A percentile compares a stretch with the other conserved stretches of the same genome.
These are phyloP conservation scores for Pseudozyma tsukubaensis DNA, from an alignment of 1,284 basidiomycete species.

Conservation along the genomic window DNA sequence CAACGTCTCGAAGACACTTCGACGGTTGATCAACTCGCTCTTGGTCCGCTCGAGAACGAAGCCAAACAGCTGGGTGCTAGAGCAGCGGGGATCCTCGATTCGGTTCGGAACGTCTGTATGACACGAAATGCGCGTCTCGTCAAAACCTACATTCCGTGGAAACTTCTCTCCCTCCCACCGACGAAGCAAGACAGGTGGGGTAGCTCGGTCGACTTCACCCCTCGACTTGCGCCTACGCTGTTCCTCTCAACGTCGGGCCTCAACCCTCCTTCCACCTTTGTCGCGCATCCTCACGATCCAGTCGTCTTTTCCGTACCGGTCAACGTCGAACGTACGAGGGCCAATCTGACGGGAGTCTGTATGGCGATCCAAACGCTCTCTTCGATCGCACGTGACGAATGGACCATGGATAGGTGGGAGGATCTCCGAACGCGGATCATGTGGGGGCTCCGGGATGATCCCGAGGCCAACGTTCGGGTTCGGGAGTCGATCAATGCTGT, in stretches of 20 bases:
- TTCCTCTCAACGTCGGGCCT: constrained; percentile 42
- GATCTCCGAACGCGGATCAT: constrained; percentile 60
- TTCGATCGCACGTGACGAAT: constrained; percentile 61
- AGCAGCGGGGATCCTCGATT: constrained; percentile 49
- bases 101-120: constrained; percentile 47
- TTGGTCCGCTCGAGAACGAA: constrained; percentile 46
- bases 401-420: constrained; percentile 49
- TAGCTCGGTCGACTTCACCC: constrained; percentile 29
- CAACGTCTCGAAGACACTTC: constrained; percentile 39
- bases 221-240: constrained; percentile 37
- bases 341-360: constrained; percentile 54
- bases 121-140: constrained; percentile 40
- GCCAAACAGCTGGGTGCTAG: constrained; percentile 30
- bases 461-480: constrained; percentile 36
- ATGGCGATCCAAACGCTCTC: constrained; percentile 64
- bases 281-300: constrained; percentile 48
- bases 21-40: constrained; percentile 29
- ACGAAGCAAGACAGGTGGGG: constrained; percentile 34
- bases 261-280: constrained; percentile 49
- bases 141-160: constrained; percentile 51
- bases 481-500: constrained; percentile 29
- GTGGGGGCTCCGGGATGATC: constrained; percentile 51
- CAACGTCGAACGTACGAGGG: constrained; percentile 49
- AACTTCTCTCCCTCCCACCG: constrained; percentile 34
- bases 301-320: constrained; percentile 33